A percentile compares a stretch with the other conserved stretches of the same genome.
These are phyloP conservation scores for Nicotiana obtusifolia DNA, from an alignment of 257 asterid species.

Conservation along the genomic window DNA sequence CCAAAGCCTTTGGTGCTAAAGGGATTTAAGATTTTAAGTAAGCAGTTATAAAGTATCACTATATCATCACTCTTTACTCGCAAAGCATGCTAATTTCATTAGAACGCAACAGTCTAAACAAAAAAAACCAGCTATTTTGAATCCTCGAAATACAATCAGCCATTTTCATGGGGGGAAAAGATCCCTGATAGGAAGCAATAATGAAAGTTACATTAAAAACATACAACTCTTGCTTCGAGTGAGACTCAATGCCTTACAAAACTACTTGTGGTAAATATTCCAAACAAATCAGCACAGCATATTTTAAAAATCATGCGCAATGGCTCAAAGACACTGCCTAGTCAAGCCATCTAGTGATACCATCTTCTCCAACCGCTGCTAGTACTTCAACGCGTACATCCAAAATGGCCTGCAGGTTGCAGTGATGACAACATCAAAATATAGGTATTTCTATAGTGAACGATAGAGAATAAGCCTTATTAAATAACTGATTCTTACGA, in stretches of 20 bases:
- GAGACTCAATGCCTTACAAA: conserved; percentile 8
- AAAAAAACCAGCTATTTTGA: not conserved
- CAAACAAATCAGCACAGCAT: not conserved
- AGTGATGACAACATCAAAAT: not conserved
- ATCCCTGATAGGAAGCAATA: conserved; percentile 5
- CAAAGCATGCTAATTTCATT: not conserved
- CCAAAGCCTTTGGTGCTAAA: not conserved
- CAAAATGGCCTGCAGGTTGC: conserved; percentile 63
- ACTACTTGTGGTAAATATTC: conserved; percentile 11
- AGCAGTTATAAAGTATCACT: not conserved
- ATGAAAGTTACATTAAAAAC: conserved; percentile 2
- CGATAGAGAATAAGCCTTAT: not conserved
- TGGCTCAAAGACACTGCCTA: conserved; percentile 22
- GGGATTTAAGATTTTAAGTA: not conserved
- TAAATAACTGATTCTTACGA: not conserved
- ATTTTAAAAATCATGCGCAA: not conserved
- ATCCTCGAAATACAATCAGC: too few relatives aligned
- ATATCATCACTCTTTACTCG: not conserved
- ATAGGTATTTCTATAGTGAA: not conserved
- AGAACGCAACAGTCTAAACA: not conserved
- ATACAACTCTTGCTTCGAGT: conserved; percentile 7
- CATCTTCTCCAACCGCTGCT: conserved; percentile 93
- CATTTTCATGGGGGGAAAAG: not conserved
- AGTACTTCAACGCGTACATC: conserved; percentile 81
- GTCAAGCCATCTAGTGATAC: conserved; percentile 95